Evolutionary conservation across 2,329 filamentous ascomycete species (phyloP).

Genomic region (Fusarium heterosporum): DNA sequence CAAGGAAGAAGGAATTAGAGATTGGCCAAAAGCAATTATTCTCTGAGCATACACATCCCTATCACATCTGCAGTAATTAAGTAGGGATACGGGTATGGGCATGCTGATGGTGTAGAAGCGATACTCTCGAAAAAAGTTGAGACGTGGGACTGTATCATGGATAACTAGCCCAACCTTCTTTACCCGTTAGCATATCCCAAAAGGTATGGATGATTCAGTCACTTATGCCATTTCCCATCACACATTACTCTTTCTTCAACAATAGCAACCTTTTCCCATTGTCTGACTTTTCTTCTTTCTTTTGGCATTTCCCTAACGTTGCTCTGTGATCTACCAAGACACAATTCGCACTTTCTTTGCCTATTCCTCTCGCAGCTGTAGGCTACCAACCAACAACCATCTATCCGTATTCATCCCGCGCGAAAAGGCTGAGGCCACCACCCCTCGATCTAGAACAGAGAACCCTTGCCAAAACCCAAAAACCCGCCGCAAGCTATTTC

Average conservation of each 20-base stretch:
- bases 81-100: background rate
- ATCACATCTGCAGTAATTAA: background rate
- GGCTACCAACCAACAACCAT: constrained; percentile 11
- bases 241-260: constrained; percentile 19
- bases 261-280: constrained; percentile 16
- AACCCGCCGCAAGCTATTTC: constrained; percentile 42
- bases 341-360: constrained; percentile 5
- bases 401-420: constrained; percentile 32
- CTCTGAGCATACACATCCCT: constrained; percentile 2
- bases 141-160: constrained; percentile 11
- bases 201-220: constrained; percentile 7
- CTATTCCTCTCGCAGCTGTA: constrained; percentile 7
- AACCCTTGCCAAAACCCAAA: constrained; percentile 39
- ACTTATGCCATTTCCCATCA: background rate
- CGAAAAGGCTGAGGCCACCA: constrained; percentile 49
- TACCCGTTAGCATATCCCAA: constrained; percentile 22
- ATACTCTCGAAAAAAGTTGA: constrained; percentile 1
- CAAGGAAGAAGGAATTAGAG: constrained; percentile 22
- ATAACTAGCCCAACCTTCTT: constrained; percentile 16
- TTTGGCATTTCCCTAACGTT: constrained; percentile 3
- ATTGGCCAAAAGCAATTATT: constrained; percentile 40
- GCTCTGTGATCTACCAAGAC: background rate
- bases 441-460: constrained; percentile 45
- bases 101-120: constrained; percentile 3
- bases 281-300: constrained; percentile 1